A percentile compares a stretch with the other conserved stretches of the same genome.
phyloP scores from a whole-genome alignment of 495 filamentous ascomycete species.

The Penicillium herquei region DNA sequence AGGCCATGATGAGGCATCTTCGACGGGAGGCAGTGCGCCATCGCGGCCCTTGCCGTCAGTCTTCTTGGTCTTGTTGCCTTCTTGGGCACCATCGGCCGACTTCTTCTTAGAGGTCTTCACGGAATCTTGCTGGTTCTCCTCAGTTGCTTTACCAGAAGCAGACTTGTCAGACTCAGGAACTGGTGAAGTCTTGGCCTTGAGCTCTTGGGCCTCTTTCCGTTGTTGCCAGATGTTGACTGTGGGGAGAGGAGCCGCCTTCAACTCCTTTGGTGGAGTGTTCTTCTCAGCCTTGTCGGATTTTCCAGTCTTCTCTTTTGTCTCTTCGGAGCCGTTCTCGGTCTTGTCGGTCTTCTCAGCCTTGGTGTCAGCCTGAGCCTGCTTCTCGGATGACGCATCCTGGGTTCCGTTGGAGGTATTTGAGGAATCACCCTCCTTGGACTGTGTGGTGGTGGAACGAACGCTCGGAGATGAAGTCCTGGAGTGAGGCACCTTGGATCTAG shows the following conservation, averaged over 20 bases:
- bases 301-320: slow-evolving; percentile 37
- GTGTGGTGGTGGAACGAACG: slow-evolving; percentile 61
- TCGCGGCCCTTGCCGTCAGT: slow-evolving; percentile 42
- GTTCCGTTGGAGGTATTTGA: slow-evolving; percentile 64
- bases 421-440: slow-evolving; percentile 68
- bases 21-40: slow-evolving; percentile 57
- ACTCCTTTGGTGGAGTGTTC: slow-evolving; percentile 55
- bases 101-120: slow-evolving; percentile 52
- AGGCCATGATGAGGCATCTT: slow-evolving; percentile 80
- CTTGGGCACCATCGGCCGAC: slow-evolving; percentile 29
- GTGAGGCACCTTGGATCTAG: slow-evolving; percentile 32
- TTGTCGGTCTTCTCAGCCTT: slow-evolving; percentile 30
- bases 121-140: slow-evolving; percentile 35
- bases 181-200: slow-evolving; percentile 57
- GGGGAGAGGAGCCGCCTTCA: slow-evolving; percentile 80
- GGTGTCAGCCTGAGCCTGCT: slow-evolving; percentile 58
- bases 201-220: slow-evolving; percentile 66
- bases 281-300: slow-evolving; percentile 44
- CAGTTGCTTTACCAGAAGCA: slow-evolving; percentile 34
- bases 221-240: slow-evolving; percentile 83
- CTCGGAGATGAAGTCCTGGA: slow-evolving; percentile 69
- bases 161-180: slow-evolving; percentile 28
- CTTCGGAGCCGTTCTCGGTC: slow-evolving; percentile 27
- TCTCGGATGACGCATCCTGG: slow-evolving; percentile 65
- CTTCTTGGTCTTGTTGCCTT: slow-evolving; percentile 42